A percentile compares a stretch with the other conserved stretches of the same genome.
Evolutionary conservation across 768 basidiomycete genomes (phyloP).

Genomic region (Solioccasus polychromus): DNA sequence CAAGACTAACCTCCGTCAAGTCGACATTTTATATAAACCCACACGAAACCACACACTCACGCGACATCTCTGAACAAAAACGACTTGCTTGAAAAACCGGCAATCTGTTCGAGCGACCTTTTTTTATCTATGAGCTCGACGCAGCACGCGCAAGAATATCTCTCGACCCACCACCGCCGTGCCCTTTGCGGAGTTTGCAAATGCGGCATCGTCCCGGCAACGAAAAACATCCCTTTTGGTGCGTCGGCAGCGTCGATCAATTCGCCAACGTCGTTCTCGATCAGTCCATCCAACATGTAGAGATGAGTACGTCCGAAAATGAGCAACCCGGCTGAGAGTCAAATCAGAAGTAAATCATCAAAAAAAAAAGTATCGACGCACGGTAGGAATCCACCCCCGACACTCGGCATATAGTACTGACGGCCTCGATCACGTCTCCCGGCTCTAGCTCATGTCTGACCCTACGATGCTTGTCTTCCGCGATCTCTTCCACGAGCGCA

Average conservation of each 20-base stretch:
- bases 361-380: constrained; percentile 33
- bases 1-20: constrained; percentile 51
- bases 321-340: constrained; percentile 64
- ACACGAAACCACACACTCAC: constrained; percentile 43
- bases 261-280: constrained; percentile 83
- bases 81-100: constrained; percentile 73
- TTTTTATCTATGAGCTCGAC: constrained; percentile 1
- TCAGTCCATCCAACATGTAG: constrained; percentile 88
- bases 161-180: constrained; percentile 65
- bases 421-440: constrained; percentile 86
- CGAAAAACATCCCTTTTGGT: constrained; percentile 74
- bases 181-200: constrained; percentile 77
- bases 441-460: constrained; percentile 85
- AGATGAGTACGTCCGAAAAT: constrained; percentile 83
- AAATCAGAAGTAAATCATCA: neutral
- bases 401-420: constrained; percentile 82
- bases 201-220: constrained; percentile 82
- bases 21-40: neutral
- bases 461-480: constrained; percentile 85
- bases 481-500: constrained; percentile 70
- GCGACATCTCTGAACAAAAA: constrained; percentile 92
- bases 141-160: neutral
- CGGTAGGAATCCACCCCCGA: constrained; percentile 91
- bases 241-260: constrained; percentile 87
- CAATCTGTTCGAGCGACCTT: constrained; percentile 84